phyloP scores from a whole-genome alignment of 306 rosid genomes.

The Fragaria iinumae region DNA sequence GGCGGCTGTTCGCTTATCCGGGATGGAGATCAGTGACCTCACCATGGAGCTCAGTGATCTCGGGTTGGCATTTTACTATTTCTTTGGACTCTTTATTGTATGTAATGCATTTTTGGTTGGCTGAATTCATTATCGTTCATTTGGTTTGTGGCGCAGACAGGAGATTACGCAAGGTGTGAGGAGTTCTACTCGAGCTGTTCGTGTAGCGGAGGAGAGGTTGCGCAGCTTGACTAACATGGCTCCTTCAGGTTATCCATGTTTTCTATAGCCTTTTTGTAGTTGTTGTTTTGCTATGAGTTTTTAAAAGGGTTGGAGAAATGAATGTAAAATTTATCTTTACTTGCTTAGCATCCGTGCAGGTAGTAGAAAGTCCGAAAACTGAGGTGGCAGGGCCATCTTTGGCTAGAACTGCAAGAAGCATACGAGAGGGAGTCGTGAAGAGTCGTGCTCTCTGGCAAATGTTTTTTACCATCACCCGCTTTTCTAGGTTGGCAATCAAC shows the following conservation, averaged over 20 bases:
- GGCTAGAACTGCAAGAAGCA: constrained; percentile 58
- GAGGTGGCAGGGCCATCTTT: constrained; percentile 46
- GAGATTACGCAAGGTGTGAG: constrained; percentile 80
- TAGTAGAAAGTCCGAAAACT: constrained; percentile 32
- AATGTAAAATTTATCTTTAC: constrained; percentile 47
- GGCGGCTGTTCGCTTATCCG: constrained; percentile 87
- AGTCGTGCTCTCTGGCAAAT: constrained; percentile 67
- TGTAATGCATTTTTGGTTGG: not conserved
- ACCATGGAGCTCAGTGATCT: constrained; percentile 85
- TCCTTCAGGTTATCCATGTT: constrained; percentile 57
- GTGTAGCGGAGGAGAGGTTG: constrained; percentile 67
- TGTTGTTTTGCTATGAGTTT: not conserved
- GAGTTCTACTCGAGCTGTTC: constrained; percentile 76
- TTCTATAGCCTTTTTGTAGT: constrained; percentile 2
- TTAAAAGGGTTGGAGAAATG: constrained; percentile 23
- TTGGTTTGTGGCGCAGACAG: constrained; percentile 52
- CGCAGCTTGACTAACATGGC: constrained; percentile 55
- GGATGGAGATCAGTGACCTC: constrained; percentile 91
- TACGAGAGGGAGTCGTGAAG: constrained; percentile 66
- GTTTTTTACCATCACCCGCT: constrained; percentile 49
- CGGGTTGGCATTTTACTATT: constrained; percentile 41
- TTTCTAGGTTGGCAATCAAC: constrained; percentile 58
- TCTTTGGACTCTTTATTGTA: not conserved
- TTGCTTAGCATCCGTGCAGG: constrained; percentile 74
- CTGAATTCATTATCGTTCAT: not conserved